These are phyloP conservation scores for Calocera cornea DNA, from an alignment of 768 basidiomycete genomes.

Conservation along the genomic window DNA sequence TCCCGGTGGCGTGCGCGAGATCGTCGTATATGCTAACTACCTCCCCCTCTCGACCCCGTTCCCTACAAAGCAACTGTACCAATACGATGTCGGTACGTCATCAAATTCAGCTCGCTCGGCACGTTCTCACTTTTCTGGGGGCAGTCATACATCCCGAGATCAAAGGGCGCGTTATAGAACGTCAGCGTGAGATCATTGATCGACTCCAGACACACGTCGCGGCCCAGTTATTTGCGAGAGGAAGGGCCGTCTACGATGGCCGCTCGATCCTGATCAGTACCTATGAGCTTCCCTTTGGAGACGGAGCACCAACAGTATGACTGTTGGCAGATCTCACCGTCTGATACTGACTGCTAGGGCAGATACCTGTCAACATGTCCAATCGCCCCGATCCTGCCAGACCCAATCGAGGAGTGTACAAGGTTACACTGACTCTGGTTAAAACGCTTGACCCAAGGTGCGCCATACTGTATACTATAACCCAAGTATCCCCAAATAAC, in stretches of 20 bases:
- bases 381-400: neutral
- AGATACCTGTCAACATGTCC: neutral
- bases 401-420: neutral
- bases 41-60: neutral
- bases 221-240: neutral
- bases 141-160: neutral
- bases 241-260: slow-evolving; percentile 1
- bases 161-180: neutral
- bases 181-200: neutral
- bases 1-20: neutral
- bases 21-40: neutral
- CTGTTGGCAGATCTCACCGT: neutral
- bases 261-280: neutral
- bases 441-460: neutral
- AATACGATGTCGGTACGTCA: neutral
- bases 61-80: neutral
- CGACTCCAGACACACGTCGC: neutral
- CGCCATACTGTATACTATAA: neutral
- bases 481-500: neutral
- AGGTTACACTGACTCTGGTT: neutral
- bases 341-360: neutral
- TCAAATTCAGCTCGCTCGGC: neutral
- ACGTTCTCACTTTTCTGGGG: neutral
- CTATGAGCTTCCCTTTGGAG: neutral
- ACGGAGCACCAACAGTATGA: neutral